Percentiles rank a stretch among this genome's conserved stretches.
These are phyloP conservation scores for Neurospora crassa DNA, from an alignment of 2,329 filamentous ascomycete genomes.

Conservation along the genomic window DNA sequence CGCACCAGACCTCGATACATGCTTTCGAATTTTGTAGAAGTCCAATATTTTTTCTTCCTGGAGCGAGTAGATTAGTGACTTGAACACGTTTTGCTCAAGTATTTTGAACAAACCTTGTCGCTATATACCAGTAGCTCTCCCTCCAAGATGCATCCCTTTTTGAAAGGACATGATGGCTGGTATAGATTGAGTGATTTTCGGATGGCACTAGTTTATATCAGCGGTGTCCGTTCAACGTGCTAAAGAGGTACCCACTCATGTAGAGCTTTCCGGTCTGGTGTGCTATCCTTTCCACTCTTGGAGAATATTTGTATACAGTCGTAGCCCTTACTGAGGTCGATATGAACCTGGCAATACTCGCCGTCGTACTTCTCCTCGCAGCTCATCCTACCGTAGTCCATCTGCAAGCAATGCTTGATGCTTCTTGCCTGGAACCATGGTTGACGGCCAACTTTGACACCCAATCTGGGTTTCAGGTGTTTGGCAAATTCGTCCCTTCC, in stretches of 20 bases:
- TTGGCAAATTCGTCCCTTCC: constrained; percentile 19
- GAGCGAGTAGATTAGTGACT: background rate
- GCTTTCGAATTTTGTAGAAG: constrained; percentile 76
- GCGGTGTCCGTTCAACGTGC: background rate
- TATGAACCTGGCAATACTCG: constrained; percentile 83
- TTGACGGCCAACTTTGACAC: constrained; percentile 56
- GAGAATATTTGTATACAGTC: constrained; percentile 72
- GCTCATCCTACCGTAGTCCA: constrained; percentile 55
- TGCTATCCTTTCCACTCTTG: constrained; percentile 87
- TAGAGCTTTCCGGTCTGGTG: constrained; percentile 53
- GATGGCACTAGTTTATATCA: constrained; percentile 38
- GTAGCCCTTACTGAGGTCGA: constrained; percentile 50
- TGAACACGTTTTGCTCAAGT: background rate
- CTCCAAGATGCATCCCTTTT: constrained; percentile 64
- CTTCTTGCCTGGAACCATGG: constrained; percentile 57
- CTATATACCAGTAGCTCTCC: constrained; percentile 76
- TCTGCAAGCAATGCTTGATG: constrained; percentile 64
- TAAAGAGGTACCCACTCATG: constrained; percentile 34
- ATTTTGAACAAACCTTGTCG: constrained; percentile 37
- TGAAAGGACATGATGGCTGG: constrained; percentile 46
- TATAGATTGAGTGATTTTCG: constrained; percentile 55
- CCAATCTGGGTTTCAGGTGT: constrained; percentile 42
- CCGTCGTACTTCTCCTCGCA: constrained; percentile 79
- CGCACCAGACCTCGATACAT: constrained; percentile 62
- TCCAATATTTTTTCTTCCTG: constrained; percentile 54